Evolutionary conservation across 192 early-diverging fungal genomes (phyloP).

Genomic region (Coemansia sp.): DNA sequence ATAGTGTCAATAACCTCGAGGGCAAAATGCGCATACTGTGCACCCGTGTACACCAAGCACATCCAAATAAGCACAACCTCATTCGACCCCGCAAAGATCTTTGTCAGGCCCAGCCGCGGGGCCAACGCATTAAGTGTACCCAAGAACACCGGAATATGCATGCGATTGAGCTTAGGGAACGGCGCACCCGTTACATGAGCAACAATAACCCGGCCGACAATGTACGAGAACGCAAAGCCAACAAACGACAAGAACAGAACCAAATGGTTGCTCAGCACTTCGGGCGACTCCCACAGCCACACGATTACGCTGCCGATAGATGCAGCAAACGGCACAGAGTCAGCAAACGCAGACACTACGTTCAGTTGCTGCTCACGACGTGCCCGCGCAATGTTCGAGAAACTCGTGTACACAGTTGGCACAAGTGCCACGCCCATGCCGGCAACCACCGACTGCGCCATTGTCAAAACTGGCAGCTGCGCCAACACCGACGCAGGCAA

Average conservation of each 20-base stretch:
- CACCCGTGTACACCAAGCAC: slow-evolving; percentile 58
- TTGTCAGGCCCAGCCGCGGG: slow-evolving; percentile 50
- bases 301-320: slow-evolving; percentile 50
- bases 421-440: slow-evolving; percentile 30
- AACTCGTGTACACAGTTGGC: slow-evolving; percentile 54
- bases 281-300: slow-evolving; percentile 71
- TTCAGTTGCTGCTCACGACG: slow-evolving; percentile 59
- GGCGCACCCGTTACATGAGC: slow-evolving; percentile 82
- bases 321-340: slow-evolving; percentile 66
- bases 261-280: slow-evolving; percentile 64
- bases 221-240: slow-evolving; percentile 76
- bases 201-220: slow-evolving; percentile 81
- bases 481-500: slow-evolving; percentile 28
- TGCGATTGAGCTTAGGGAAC: slow-evolving; percentile 74
- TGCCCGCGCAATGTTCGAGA: slow-evolving; percentile 61
- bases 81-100: slow-evolving; percentile 55
- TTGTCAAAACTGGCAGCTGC: slow-evolving; percentile 34
- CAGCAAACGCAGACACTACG: slow-evolving; percentile 57
- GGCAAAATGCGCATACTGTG: slow-evolving; percentile 70
- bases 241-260: slow-evolving; percentile 67
- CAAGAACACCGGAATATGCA: slow-evolving; percentile 61
- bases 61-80: slow-evolving; percentile 59
- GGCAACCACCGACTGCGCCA: slow-evolving; percentile 46
- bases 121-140: slow-evolving; percentile 62
- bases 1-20: slow-evolving; percentile 69